Conservation (phyloP, 2,329 filamentous ascomycete species). For the Aspergillus jensenii region DNA sequence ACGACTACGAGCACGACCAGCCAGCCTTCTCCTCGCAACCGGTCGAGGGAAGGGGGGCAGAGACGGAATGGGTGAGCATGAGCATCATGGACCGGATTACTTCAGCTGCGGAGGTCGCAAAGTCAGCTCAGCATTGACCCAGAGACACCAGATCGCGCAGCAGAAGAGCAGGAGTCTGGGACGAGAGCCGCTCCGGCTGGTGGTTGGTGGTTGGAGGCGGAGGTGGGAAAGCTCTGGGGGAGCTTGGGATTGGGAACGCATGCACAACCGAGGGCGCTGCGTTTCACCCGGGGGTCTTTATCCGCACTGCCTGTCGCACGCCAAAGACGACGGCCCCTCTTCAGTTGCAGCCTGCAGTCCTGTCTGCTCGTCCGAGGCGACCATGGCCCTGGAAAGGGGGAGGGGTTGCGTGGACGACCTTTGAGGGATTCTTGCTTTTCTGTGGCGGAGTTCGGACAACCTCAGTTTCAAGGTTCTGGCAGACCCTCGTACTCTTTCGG, state of each 20-base stretch:
- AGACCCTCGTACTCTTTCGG: background rate
- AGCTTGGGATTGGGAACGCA: background rate
- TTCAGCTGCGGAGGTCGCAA: conserved; percentile 52
- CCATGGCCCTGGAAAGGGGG: conserved; percentile 8
- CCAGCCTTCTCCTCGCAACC: conserved; percentile 1
- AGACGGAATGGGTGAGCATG: conserved; percentile 45
- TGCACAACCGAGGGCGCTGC: background rate
- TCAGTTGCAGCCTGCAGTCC: background rate
- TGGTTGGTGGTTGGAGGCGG: conserved; percentile 8
- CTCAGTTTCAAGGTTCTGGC: background rate
- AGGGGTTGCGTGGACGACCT: background rate
- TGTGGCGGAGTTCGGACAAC: conserved; percentile 5
- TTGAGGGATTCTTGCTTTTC: background rate
- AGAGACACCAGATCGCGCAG: conserved; percentile 21
- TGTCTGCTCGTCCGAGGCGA: background rate
- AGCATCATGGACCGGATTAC: conserved; percentile 37
- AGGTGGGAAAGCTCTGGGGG: conserved; percentile 1
- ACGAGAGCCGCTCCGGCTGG: conserved; percentile 5
- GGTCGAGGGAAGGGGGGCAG: conserved; percentile 36
- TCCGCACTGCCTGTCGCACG: background rate
- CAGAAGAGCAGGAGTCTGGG: conserved; percentile 2
- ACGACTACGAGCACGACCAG: conserved; percentile 8
- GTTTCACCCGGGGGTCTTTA: background rate
- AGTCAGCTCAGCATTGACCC: conserved; percentile 12
- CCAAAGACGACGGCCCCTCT: background rate